Conservation (phyloP, 2,329 filamentous ascomycete species). For the Xylariales sp. region DNA sequence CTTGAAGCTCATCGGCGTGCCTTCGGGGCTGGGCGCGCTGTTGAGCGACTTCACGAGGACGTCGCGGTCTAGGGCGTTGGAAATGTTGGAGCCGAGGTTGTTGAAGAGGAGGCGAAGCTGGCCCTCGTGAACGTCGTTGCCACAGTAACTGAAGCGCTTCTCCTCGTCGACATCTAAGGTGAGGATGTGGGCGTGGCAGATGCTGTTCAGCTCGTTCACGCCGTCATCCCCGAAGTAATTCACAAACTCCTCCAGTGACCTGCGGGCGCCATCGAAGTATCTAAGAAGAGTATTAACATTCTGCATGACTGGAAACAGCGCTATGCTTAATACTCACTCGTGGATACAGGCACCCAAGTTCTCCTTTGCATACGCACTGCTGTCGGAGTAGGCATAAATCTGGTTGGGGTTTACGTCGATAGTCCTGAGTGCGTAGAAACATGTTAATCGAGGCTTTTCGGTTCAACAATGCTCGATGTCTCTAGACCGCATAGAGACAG, state of each 20-base stretch:
- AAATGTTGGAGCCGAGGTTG: slow-evolving; percentile 59
- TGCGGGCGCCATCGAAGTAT: slow-evolving; percentile 58
- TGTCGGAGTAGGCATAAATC: slow-evolving; percentile 60
- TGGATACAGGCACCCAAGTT: slow-evolving; percentile 58
- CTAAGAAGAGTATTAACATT: slow-evolving; percentile 46
- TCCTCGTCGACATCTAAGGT: slow-evolving; percentile 61
- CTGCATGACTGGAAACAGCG: too few relatives aligned
- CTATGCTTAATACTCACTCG: slow-evolving; percentile 50
- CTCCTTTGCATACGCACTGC: slow-evolving; percentile 49
- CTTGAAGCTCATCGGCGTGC: slow-evolving; percentile 54
- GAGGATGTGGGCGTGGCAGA: slow-evolving; percentile 57
- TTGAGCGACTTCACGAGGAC: slow-evolving; percentile 60
- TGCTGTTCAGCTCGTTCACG: slow-evolving; percentile 60
- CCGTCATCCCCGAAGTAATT: slow-evolving; percentile 53
- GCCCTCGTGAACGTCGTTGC: slow-evolving; percentile 58
- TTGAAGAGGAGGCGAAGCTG: slow-evolving; percentile 62
- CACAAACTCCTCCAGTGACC: slow-evolving; percentile 55
- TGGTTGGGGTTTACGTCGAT: slow-evolving; percentile 60
- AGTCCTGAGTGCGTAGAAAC: slow-evolving; percentile 47
- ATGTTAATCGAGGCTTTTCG: too few relatives aligned
- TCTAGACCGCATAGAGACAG: too few relatives aligned
- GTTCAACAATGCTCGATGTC: too few relatives aligned
- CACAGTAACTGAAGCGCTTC: slow-evolving; percentile 57
- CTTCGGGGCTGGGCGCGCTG: slow-evolving; percentile 51
- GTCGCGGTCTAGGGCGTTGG: slow-evolving; percentile 51